Base-by-base conservation (phyloP, 768 basidiomycete genomes). In the Porphyrellus cyaneotinctus region DNA sequence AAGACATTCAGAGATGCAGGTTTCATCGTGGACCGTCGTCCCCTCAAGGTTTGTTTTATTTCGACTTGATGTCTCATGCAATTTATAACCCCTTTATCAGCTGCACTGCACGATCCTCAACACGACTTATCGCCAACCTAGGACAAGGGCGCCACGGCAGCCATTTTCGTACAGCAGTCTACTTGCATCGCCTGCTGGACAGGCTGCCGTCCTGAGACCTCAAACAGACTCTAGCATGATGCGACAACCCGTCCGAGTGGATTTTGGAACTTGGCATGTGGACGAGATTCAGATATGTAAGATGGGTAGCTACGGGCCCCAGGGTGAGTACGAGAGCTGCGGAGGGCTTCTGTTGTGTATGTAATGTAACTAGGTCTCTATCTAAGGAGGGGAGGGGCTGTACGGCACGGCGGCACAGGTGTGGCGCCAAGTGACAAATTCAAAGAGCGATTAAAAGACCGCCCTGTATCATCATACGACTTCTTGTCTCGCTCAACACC, bases 241-340 rank as follows among this genome's bases (percentile, higher is more conserved):
- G 46, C 57, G 52, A 9, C 61, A n/a, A 18, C 73, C 64, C 17
- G 61, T 70, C 39, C 47, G 52, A 5, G 73, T 82, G 22, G 58
- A 80, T 32, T 72, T 87, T 20, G 86, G 87, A 0, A 59, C 68
- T 1, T 86, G 80, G 73, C 45, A 60, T 1, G 77, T 86, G 9
- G 64, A 75, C 30, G 79, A 82, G 56, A 67, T 88, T 12, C 81
- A 88, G 63, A 71, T 88, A 30, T 88, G 85, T 71, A 72, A 75
- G 39, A 87, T 88, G 87, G 84, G 87, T 0, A 86, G 85, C 58
- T 76, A 75, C 57, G 84, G 81, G 0, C 73, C 72, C 0, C 75
- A 84, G 53, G 83, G 81, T 14, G 84, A 81, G 63, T 89, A 88
- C 59, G 74, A 82, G 17, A 78, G 75, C 54, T 75, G 70, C 43